Percentiles rank a stretch among this genome's conserved stretches.
These are phyloP conservation scores for Taphrina sp. DNA, from an alignment of 1,139 yeast genomes.

Conservation along the genomic window DNA sequence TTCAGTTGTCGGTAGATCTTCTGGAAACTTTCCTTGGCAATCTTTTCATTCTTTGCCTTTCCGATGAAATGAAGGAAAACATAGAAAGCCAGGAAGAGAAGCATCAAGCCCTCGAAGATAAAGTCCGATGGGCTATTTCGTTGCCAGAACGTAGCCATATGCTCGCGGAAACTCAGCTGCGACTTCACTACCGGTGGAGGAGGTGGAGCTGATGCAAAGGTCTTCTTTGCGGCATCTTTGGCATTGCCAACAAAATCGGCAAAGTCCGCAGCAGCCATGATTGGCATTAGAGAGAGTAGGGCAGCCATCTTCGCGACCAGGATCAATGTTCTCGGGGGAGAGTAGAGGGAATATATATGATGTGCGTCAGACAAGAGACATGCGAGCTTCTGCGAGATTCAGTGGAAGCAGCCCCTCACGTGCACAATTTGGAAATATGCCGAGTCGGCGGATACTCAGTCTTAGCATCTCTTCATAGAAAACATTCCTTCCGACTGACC, in stretches of 20 bases:
- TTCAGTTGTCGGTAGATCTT: slow-evolving; percentile 48
- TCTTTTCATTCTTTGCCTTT: slow-evolving; percentile 34
- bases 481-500: too few relatives aligned
- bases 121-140: slow-evolving; percentile 50
- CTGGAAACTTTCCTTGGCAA: slow-evolving; percentile 36
- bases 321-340: too few relatives aligned
- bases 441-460: too few relatives aligned
- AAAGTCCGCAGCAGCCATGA: slow-evolving; percentile 8
- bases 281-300: slow-evolving; percentile 9
- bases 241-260: slow-evolving; percentile 5
- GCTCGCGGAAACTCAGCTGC: neutral
- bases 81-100: slow-evolving; percentile 53
- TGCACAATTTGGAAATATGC: too few relatives aligned
- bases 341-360: too few relatives aligned
- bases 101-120: slow-evolving; percentile 64
- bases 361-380: too few relatives aligned
- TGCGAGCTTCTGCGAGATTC: too few relatives aligned
- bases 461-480: too few relatives aligned
- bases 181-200: neutral
- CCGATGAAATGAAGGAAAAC: slow-evolving; percentile 44
- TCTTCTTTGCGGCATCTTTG: slow-evolving; percentile 9
- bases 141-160: slow-evolving; percentile 21
- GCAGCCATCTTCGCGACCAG: neutral
- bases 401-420: too few relatives aligned
- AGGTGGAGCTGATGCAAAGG: neutral